Evolutionary conservation across 495 filamentous ascomycete genomes (phyloP), one percentile per base, ranked within the genome.

Genomic region (Cercophora samala): DNA sequence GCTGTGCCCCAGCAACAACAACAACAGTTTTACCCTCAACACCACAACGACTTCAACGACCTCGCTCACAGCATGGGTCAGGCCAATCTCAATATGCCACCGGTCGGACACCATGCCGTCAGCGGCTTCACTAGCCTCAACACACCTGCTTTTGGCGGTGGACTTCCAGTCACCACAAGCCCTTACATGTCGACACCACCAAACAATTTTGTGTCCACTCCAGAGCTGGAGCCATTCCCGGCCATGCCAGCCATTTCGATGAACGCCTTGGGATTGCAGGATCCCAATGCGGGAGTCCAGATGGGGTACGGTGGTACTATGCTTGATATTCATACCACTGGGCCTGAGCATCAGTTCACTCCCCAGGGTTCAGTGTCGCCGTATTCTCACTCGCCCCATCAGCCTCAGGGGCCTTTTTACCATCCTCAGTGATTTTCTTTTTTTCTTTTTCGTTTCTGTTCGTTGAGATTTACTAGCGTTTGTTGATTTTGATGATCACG

Each of bases 321-420:
- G 62, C 69, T 71, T 8, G 72, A 74, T 63, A 67, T 72, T 18
- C 63, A 67, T 21, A 73, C 72, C 60, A 73, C 73, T 51, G 61
- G 29, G 3, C 56, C 55, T 0, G 42, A 61, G 18, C 56, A 77
- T 51, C 79, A 76, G 23, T 83, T 75, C 29, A 76, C 72, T 24
- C 74, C 78, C 54, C 78, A 75, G 23, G 77, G 78, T n/a, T 80
- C 80, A 17, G 72, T 75, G 8, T 82, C 81, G 61, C 78, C 79
- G 2, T 83, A 75, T 65, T 65, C 65, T 11, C 80, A 75, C 32
- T 82, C 79, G 26, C 79, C 80, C n/a, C 73, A 79, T 54, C 78
- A 72, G 69, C 72, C 72, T 37, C 74, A 76, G 24, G 72, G 73
- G 8, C 66, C 60, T n/a, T 82, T 80, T 58, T 82, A 78, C n/a